phyloP scores from a whole-genome alignment of 495 filamentous ascomycete genomes.

The Aeminium ludgeri region DNA sequence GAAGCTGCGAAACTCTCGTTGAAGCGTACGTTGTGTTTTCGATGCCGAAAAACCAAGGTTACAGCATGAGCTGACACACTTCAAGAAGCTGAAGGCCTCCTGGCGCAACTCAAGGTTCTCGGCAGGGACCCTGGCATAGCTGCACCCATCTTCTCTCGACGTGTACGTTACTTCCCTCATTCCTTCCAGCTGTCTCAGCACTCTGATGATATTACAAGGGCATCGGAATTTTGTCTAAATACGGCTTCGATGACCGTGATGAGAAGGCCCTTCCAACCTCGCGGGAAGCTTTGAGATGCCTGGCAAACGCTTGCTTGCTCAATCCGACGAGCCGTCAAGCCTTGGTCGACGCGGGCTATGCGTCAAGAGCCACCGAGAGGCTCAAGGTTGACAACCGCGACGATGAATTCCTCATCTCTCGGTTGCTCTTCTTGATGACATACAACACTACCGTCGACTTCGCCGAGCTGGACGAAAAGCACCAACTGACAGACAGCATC shows the following conservation, averaged over 20 bases:
- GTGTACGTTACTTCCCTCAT: conserved; percentile 29
- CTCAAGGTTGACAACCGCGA: conserved; percentile 64
- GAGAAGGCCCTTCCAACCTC: conserved; percentile 36
- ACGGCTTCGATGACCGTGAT: conserved; percentile 42
- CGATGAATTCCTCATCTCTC: conserved; percentile 72
- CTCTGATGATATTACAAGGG: conserved; percentile 35
- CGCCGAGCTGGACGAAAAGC: conserved; percentile 46
- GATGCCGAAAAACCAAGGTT: not conserved
- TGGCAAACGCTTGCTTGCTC: conserved; percentile 77
- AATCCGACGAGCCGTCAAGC: conserved; percentile 52
- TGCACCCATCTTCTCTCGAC: conserved; percentile 62
- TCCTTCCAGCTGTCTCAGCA: not conserved
- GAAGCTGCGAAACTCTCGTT: conserved; percentile 7
- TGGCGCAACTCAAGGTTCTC: conserved; percentile 65
- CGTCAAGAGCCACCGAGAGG: conserved; percentile 48
- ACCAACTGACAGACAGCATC: conserved; percentile 54
- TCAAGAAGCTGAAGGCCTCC: conserved; percentile 22
- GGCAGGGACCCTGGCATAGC: conserved; percentile 54
- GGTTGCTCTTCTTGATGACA: conserved; percentile 73
- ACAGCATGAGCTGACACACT: not conserved
- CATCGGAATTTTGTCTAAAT: conserved; percentile 49
- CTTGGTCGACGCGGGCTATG: conserved; percentile 66
- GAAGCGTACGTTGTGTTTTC: conserved; percentile 4
- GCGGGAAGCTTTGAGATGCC: conserved; percentile 61
- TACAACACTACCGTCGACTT: conserved; percentile 63